A percentile compares a stretch with the other conserved stretches of the same genome.
phyloP scores from a whole-genome alignment of 169 alveolate species.

The Besnoitia besnoiti region DNA sequence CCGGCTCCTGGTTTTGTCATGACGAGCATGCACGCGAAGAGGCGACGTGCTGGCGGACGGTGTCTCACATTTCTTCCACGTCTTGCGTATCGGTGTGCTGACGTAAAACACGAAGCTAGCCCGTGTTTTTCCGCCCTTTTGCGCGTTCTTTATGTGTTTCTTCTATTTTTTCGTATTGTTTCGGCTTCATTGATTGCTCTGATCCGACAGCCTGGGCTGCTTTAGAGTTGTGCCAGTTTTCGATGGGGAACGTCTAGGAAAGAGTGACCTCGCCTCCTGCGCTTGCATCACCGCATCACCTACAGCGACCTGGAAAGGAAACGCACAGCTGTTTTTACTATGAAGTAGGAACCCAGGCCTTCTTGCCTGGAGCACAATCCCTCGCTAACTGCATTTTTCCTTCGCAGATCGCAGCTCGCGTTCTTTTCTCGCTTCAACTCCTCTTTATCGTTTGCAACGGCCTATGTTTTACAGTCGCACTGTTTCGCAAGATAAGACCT shows the following conservation, averaged over 20 bases:
- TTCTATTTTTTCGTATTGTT: no score
- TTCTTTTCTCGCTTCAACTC: not conserved
- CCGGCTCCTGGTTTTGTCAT: no score
- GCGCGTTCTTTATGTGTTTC: not conserved
- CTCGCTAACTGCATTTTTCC: no score
- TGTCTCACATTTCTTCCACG: not conserved
- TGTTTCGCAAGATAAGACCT: not conserved
- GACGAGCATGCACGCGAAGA: not conserved
- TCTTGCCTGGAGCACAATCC: no score
- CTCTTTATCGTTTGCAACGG: not conserved
- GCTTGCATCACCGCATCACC: no score
- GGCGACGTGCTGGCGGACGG: not conserved
- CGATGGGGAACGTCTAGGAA: no score
- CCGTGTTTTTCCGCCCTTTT: not conserved
- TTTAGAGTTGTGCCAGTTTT: no score
- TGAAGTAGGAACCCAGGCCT: no score
- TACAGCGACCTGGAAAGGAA: no score
- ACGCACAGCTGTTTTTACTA: no score
- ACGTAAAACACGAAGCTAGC: not conserved
- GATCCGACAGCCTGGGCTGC: no score
- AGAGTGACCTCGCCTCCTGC: slow-evolving; percentile 8
- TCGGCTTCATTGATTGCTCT: not conserved
- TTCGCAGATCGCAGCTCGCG: not conserved
- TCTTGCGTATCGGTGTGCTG: no score
- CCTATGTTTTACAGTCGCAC: not conserved